Percentiles rank a stretch among this genome's conserved stretches.
Evolutionary conservation across 1,284 basidiomycete species (phyloP).

Genomic region (Boletus semigastroideus): DNA sequence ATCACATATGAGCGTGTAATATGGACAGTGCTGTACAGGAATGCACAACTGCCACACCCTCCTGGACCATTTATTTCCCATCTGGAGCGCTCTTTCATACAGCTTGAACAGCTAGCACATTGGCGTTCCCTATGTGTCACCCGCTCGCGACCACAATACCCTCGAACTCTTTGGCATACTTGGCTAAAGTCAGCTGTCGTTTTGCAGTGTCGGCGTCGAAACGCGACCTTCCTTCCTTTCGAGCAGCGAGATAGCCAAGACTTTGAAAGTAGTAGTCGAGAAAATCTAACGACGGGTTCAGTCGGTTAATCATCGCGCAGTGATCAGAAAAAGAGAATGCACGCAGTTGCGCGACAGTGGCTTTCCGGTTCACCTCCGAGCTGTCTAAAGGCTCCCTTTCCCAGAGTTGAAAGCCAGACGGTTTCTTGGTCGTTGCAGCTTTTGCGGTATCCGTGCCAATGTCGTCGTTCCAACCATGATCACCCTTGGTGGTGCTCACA

Average conservation of each 20-base stretch:
- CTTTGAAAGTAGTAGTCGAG: conserved; percentile 94
- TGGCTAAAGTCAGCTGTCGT: conserved; percentile 61
- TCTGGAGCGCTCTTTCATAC: background rate
- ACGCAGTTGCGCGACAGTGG: conserved; percentile 96
- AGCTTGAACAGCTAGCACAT: background rate
- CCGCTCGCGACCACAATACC: conserved; percentile 89
- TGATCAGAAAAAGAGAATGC: conserved; percentile 49
- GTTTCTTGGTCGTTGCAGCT: conserved; percentile 52
- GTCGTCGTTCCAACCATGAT: conserved; percentile 47
- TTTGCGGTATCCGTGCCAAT: conserved; percentile 63
- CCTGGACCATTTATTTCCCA: background rate
- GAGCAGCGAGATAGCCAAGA: conserved; percentile 81
- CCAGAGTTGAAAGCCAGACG: conserved; percentile 68
- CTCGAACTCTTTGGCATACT: conserved; percentile 80
- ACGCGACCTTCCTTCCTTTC: conserved; percentile 77
- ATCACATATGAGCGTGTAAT: background rate
- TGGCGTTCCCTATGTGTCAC: conserved; percentile 82
- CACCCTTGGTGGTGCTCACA: conserved; percentile 65
- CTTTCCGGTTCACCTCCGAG: conserved; percentile 86
- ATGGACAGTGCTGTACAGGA: background rate
- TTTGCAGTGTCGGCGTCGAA: conserved; percentile 83
- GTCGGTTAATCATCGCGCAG: conserved; percentile 11
- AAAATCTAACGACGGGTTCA: conserved; percentile 60
- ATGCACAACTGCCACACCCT: background rate
- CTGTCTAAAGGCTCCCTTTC: conserved; percentile 82